Evolutionary conservation across 1,139 yeast genomes (phyloP), one percentile per base, ranked within the genome.

Genomic region (Zygoascus sp.): DNA sequence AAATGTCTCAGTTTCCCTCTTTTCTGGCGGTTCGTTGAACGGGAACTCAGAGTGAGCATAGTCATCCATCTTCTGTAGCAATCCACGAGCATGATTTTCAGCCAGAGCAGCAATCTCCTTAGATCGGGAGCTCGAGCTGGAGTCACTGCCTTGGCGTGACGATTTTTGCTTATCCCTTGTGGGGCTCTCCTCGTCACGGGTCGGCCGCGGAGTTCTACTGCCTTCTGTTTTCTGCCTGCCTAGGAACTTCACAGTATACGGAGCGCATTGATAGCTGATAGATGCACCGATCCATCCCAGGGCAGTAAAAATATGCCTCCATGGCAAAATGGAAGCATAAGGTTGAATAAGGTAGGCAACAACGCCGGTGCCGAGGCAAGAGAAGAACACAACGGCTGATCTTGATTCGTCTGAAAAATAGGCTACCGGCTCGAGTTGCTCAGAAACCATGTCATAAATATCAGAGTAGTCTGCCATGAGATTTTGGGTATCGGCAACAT

Each of bases 401-500:
- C 87, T 79, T 2, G 80, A 57, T 42, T 77, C 74, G 57, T 83
- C 90, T 51, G 74, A 73, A 62, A 81, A 88, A 61, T 76, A 83
- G 1, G 85, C 78, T 60, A 81, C 80, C 51, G 78, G 79, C 22
- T 69, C 66, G 22, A 85, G 69, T 43, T 77, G 50, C 60, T 73
- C 67, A 20, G 73, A 68, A 5, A 77, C 50, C 30, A 72, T 70
- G 64, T 88, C 94, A 72, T 81, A 87, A 0, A 72, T 66, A n/a
- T 68, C 64, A 9, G 83, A 79, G 59, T 81, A 86, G 15, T 81
- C 62, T n/a, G 81, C 63, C 88, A 85, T 83, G 56, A 81, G 83
- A 62, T 88, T 88, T 60, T 88, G 96, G 48, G 88, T 71, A 66
- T 88, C 96, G 0, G 95, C 86, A 56, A 86, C 69, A 62, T 88